Evolutionary conservation across 2,329 filamentous ascomycete species (phyloP).

Genomic region (Aspergillus aculeatinus): DNA sequence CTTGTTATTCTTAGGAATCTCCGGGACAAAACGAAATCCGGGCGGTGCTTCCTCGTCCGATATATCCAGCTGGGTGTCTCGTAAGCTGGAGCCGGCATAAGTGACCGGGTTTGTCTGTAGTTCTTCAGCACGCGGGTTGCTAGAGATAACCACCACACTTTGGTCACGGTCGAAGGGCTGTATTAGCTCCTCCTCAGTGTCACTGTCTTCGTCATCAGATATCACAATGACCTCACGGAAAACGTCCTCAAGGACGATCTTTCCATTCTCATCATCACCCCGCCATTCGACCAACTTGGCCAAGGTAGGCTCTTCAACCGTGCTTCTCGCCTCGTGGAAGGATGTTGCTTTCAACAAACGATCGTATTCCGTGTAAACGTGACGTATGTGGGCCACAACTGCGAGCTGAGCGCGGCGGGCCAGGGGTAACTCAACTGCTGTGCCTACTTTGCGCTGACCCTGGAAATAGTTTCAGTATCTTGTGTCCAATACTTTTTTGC

Average conservation of each 20-base stretch:
- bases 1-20: conserved; percentile 31
- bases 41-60: conserved; percentile 39
- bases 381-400: conserved; percentile 62
- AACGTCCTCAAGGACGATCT: conserved; percentile 58
- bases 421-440: conserved; percentile 53
- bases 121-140: conserved; percentile 35
- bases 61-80: conserved; percentile 26
- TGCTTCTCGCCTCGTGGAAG: conserved; percentile 55
- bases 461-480: conserved; percentile 31
- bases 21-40: conserved; percentile 39
- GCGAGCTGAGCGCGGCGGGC: conserved; percentile 61
- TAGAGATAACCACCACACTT: conserved; percentile 47
- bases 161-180: conserved; percentile 32
- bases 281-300: conserved; percentile 62
- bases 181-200: conserved; percentile 36
- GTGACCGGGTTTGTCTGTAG: conserved; percentile 33
- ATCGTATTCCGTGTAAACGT: conserved; percentile 64
- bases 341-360: conserved; percentile 52
- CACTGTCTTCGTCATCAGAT: conserved; percentile 59
- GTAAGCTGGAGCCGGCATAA: conserved; percentile 20
- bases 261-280: conserved; percentile 56
- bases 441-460: conserved; percentile 59
- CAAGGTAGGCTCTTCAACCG: conserved; percentile 56
- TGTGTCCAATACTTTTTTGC: conserved; percentile 2
- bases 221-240: conserved; percentile 65